Evolutionary conservation across 2,329 filamentous ascomycete genomes (phyloP), one percentile per base, ranked within the genome.

Genomic region (Xylaria hypoxylon): DNA sequence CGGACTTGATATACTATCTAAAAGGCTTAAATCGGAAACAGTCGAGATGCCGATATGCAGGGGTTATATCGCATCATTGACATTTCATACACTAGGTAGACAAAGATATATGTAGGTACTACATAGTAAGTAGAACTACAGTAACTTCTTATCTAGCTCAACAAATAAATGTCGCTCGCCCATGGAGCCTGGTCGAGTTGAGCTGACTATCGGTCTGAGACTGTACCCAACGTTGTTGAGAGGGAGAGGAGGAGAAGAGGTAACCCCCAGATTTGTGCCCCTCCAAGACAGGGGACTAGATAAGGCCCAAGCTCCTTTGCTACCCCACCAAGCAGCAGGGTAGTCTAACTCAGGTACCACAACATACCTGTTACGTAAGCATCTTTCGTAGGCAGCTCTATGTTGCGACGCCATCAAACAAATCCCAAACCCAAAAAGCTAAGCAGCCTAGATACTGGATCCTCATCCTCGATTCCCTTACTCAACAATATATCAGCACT

Each of bases 41-140:
- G 33, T n/a, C 42, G 0, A 26, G 19, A 57, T 67, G 60, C 64
- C 59, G 64, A 59, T 48, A 69, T 68, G 57, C 71, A 71, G 64
- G 72, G 69, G 62, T 61, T 64, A 68, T 68, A 73, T 74, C 68
- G 51, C 72, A 70, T 59, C 71, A 72, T 69, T 64, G 35, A 59
- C 44, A 44, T 63, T 70, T 65, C 50, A 26, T 38, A 64, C 61
- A 8, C 31, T n/a, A n/a, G n/a, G n/a, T n/a, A n/a, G 31, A 33
- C 11, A 58, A 57, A 69, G 62, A 33, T 58, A 52, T 11, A 22
- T 10, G 26, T n/a, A 3, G 8, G 28, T 5, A 28, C 35, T 19
- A 52, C 40, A 19, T 10, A 33, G 7, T 33, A 33, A 10, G 31
- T 33, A 33, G 31, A 33, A 33, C 5, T 6, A 13, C n/a, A n/a